These are phyloP conservation scores for Emericellopsis terricola DNA, from an alignment of 495 filamentous ascomycete genomes.

Conservation along the genomic window DNA sequence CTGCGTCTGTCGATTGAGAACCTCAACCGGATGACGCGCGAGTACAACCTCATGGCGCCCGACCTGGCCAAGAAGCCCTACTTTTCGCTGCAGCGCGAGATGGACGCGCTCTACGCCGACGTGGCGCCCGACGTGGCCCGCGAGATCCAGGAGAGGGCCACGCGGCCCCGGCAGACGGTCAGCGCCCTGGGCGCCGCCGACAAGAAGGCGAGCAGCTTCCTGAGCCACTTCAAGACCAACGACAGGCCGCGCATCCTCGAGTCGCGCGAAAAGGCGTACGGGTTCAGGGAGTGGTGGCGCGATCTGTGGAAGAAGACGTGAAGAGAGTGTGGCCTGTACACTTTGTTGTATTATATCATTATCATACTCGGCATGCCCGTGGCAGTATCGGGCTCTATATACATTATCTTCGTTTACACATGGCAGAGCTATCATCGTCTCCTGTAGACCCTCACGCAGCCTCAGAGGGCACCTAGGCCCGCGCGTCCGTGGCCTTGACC, in stretches of 20 bases:
- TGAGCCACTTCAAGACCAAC: conserved; percentile 14
- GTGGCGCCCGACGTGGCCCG: conserved; percentile 58
- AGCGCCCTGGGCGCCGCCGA: conserved; percentile 10
- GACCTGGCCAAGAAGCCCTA: conserved; percentile 89
- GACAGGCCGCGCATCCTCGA: conserved; percentile 44
- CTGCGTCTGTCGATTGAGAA: conserved; percentile 59
- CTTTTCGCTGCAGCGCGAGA: conserved; percentile 65
- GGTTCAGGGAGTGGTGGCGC: conserved; percentile 72
- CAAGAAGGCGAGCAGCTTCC: conserved; percentile 13
- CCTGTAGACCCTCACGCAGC: no score
- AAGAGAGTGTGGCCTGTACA: no score
- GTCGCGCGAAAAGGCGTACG: conserved; percentile 55
- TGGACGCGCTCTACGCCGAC: conserved; percentile 65
- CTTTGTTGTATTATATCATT: no score
- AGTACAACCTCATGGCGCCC: conserved; percentile 91
- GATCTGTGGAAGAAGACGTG: conserved; percentile 38
- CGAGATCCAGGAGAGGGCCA: conserved; percentile 53
- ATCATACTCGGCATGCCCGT: no score
- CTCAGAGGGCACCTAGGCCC: no score
- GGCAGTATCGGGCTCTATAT: no score
- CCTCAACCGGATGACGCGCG: conserved; percentile 64
- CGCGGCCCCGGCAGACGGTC: conserved; percentile 24
- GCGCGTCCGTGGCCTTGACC: no score
- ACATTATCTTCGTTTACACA: no score
- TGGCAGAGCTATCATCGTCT: no score